Base-by-base conservation (phyloP, 768 basidiomycete species). In the Ramaria rubella region DNA sequence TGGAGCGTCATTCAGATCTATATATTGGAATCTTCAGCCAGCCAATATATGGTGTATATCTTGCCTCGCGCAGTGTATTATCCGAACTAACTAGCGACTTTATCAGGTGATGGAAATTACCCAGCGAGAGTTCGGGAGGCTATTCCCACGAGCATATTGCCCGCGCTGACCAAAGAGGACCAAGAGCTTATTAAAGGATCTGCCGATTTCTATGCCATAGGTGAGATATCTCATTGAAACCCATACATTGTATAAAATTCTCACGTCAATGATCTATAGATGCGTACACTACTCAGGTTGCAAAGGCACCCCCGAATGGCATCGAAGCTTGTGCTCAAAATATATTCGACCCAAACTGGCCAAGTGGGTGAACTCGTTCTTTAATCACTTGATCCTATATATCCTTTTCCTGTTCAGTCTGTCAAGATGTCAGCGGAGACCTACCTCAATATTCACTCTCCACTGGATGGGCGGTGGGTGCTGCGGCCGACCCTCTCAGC, bases 141-240 rank as follows among this genome's bases (percentile, higher is more conserved):
- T 1, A 66, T 80, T 1, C 74, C 78, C 1, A 70, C 74, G 5
- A 70, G 71, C 0, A 72, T 72, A 57, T 70, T 81, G 23, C 80
- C 80, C 1, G 70, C 76, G 1, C 75, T 81, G 55, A 79, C 75
- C 1, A 70, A 66, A 21, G 67, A 73, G 58, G 77, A 81, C 52
- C 75, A 73, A 59, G 67, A 69, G 49, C 72, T 76, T 44, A 67
- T 77, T 36, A 65, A 75, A 38, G 76, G 78, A 6, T 72, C 75
- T 2, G 77, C 77, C 5, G 79, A 81, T 60, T 81, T 80, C 61
- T 80, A 73, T 59, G 79, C 78, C 12, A 79, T 77, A 23, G 79
- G 80, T 53, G 67, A 75, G 1, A 79, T 62, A 29, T 31, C 31
- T 23, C 2, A 27, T 45, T 34, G 21, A 46, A n/a, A 2, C 21